Base-by-base conservation (phyloP, 352 stramenopile genomes). In the Plasmopara muralis region DNA sequence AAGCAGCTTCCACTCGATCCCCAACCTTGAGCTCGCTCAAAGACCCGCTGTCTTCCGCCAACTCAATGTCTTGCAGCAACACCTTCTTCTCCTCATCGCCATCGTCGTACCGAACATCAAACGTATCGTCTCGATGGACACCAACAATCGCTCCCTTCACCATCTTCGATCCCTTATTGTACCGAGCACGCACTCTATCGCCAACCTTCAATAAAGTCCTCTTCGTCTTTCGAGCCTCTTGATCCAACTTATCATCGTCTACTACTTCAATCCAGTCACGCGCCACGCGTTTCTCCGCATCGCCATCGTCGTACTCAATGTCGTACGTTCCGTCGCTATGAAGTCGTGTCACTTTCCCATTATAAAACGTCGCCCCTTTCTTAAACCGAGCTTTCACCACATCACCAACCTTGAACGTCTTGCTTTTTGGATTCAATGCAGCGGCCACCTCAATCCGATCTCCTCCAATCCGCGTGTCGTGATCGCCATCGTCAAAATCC, bases 271-370 rank as follows among this genome's bases (percentile, higher is more conserved):
- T 70, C 34, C 61, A 54, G 0, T 61, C 43, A 15, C 55, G 45
- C 3, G 53, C 51, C 2, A 74, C 68, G 1, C 40, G 50, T 25
- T 57, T 75, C 49, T 78, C 74, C 2, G 63, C 45, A n/a, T 81
- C 68, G 13, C 71, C 72, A 29, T 89, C 58, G n/a, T 85, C 77
- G 15, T 83, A 87, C 50, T 79, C 60, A 18, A 94, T 62, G 38
- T 91, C 81, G 33, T 70, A 87, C 6, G 74, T 87, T 15, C 70
- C 77, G 52, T 89, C 68, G 5, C 52, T 65, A 39, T 72, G 62
- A 2, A 64, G 68, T 29, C 72, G 46, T 0, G 35, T 18, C 13
- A 92, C 66, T 43, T 57, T 77, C 2, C 75, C 77, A 25, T 47
- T 20, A 50, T 73, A 87, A 3, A 64, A 50, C 9, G 64, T 69